A percentile compares a stretch with the other conserved stretches of the same genome.
Conservation (phyloP, 1,284 basidiomycete species). For the Lentinula novae-zelandiae region DNA sequence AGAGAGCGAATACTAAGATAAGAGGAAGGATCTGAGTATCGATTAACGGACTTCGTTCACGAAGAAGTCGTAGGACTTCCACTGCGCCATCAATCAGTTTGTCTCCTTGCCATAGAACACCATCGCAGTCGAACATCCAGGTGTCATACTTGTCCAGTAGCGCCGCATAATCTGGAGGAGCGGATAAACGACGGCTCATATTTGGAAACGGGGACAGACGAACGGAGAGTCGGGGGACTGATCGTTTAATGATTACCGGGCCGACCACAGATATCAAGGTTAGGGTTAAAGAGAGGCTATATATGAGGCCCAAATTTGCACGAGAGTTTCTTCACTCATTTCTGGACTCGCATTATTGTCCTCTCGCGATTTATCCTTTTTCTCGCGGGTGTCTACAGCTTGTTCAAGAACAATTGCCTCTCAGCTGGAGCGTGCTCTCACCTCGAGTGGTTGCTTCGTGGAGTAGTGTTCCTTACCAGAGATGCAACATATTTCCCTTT, state of each 20-base stretch:
- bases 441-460: conserved; percentile 32
- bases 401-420: conserved; percentile 33
- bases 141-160: conserved; percentile 83
- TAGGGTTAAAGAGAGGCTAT: neutral
- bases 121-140: conserved; percentile 97
- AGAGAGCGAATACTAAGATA: neutral
- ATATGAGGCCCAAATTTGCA: neutral
- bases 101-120: conserved; percentile 92
- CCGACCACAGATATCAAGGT: neutral
- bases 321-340: conserved; percentile 37
- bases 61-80: conserved; percentile 68
- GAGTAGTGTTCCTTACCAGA: conserved; percentile 58
- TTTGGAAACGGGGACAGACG: neutral
- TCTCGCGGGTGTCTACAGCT: conserved; percentile 53
- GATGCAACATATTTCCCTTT: conserved; percentile 31
- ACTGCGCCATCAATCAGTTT: conserved; percentile 73
- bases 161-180: conserved; percentile 48
- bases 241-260: no score
- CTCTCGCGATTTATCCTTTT: conserved; percentile 38
- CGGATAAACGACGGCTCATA: conserved; percentile 30
- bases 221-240: no score
- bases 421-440: conserved; percentile 48
- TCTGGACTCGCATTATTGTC: conserved; percentile 50
- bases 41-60: conserved; percentile 52
- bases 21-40: neutral